Percentiles rank a stretch among this genome's conserved stretches.
Conservation (phyloP, 495 filamentous ascomycete species). For the Xylaria acuta region DNA sequence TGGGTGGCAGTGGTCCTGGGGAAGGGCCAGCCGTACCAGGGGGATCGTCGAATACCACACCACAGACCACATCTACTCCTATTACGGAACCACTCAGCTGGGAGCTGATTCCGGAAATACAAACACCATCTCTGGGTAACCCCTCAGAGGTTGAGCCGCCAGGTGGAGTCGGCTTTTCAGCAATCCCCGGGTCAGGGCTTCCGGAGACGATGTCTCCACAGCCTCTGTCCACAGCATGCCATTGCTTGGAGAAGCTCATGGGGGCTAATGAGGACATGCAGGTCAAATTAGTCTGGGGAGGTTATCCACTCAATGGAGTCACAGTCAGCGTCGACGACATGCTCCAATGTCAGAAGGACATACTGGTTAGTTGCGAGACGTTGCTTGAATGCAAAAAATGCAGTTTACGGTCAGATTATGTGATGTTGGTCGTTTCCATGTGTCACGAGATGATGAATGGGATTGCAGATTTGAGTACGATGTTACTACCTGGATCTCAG, state of each 20-base stretch:
- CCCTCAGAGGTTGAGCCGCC: no score
- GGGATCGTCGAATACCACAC: no score
- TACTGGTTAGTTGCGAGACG: conserved; percentile 10
- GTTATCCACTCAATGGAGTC: background rate
- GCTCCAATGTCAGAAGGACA: conserved; percentile 18
- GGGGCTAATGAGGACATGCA: conserved; percentile 13
- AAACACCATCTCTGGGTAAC: no score
- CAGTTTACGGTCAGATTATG: conserved; percentile 12
- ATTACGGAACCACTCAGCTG: no score
- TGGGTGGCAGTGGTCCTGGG: no score
- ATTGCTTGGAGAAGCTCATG: conserved; percentile 12
- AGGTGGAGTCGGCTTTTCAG: no score
- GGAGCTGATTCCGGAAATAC: no score
- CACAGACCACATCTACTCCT: no score
- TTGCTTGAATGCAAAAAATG: background rate
- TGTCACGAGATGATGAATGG: conserved; percentile 17
- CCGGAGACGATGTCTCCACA: no score
- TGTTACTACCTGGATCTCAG: background rate
- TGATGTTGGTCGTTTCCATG: conserved; percentile 15
- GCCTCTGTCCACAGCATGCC: no score
- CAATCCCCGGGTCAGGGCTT: no score
- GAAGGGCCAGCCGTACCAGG: no score
- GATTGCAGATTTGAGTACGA: background rate
- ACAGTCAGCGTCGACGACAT: conserved; percentile 12
- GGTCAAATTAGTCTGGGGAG: conserved; percentile 17